Percentiles rank a stretch among this genome's conserved stretches.
Evolutionary conservation across 139 green algal species (phyloP).

Genomic region (Picochlorum sp.): DNA sequence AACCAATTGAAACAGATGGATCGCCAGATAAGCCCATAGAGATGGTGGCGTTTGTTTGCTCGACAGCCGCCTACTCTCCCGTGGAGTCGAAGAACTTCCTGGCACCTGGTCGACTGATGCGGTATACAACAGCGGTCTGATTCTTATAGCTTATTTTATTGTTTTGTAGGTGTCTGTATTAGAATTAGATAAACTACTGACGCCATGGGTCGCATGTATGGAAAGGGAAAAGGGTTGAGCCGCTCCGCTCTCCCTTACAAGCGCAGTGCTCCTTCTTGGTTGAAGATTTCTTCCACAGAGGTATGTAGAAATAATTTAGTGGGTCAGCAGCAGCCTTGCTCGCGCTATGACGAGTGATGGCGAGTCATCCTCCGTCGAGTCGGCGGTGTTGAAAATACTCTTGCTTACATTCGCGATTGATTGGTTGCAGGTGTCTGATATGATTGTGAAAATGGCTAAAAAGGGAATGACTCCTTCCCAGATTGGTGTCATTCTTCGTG

Average conservation of each 20-base stretch:
- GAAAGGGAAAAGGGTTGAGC: constrained; percentile 25
- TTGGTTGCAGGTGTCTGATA: constrained; percentile 63
- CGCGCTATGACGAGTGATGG: not conserved
- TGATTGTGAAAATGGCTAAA: constrained; percentile 94
- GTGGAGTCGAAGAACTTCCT: too few relatives aligned
- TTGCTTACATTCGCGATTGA: not conserved
- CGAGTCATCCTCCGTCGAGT: not conserved
- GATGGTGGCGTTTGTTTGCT: too few relatives aligned
- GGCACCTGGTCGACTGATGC: too few relatives aligned
- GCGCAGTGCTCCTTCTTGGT: constrained; percentile 76
- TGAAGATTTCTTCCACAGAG: constrained; percentile 68
- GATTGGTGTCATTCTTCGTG: constrained; percentile 95
- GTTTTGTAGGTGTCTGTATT: constrained; percentile 5
- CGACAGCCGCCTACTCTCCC: too few relatives aligned
- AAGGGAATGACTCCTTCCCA: constrained; percentile 96
- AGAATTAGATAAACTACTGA: constrained; percentile 15
- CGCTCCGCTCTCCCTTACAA: constrained; percentile 93
- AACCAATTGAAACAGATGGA: too few relatives aligned
- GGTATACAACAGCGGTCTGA: too few relatives aligned
- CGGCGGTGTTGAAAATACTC: not conserved
- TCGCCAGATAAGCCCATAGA: too few relatives aligned
- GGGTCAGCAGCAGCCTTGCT: not conserved
- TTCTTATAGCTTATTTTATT: too few relatives aligned
- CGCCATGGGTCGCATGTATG: constrained; percentile 95
- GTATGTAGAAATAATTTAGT: constrained; percentile 23